Evolutionary conservation across 2,329 filamentous ascomycete species (phyloP), one percentile per base, ranked within the genome.

Genomic region (Chrysoporthe puriensis): DNA sequence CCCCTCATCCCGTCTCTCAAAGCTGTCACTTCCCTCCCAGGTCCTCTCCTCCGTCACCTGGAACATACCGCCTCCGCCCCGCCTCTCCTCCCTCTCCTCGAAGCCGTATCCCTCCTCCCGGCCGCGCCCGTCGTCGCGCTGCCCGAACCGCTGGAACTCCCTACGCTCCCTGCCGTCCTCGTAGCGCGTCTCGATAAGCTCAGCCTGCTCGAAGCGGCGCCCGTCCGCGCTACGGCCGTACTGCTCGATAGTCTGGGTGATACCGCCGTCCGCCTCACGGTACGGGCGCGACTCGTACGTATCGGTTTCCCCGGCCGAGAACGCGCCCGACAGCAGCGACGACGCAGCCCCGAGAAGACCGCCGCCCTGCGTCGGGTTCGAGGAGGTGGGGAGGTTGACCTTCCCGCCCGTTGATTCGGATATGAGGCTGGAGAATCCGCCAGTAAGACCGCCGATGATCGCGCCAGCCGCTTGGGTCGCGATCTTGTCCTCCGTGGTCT

Each of bases 311-410:
- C 85, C 80, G 46, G 82, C 64, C 46, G 72, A 72, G 69, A 74
- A 73, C 34, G 71, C 73, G n/a, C 72, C 70, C 32, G 74, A 74
- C 6, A 96, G 84, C 18, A 94, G 79, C 50, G 87, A 88, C 46
- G 86, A 85, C 42, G 91, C 90, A 44, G 89, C 88, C 65, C 89
- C 90, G 14, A 97, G 82, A 56, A 97, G 80, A 34, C 90, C 89
- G 42, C 91, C 90, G 61, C 87, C 84, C 68, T 85, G 84, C 8
- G 73, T 85, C 83, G 74, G 71, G 52, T 77, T 70, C n/a, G 74
- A 70, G 13, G 70, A 76, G 26, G 70, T 71, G 13, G 79, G 73
- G 60, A 83, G 67, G 68, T 82, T 79, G 61, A 78, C 52, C 18
- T 42, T 60, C 9, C 69, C 74, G 40, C 85, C 84, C 11, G 82